Base-by-base conservation (phyloP, 495 filamentous ascomycete genomes). In the Collariella sp. region DNA sequence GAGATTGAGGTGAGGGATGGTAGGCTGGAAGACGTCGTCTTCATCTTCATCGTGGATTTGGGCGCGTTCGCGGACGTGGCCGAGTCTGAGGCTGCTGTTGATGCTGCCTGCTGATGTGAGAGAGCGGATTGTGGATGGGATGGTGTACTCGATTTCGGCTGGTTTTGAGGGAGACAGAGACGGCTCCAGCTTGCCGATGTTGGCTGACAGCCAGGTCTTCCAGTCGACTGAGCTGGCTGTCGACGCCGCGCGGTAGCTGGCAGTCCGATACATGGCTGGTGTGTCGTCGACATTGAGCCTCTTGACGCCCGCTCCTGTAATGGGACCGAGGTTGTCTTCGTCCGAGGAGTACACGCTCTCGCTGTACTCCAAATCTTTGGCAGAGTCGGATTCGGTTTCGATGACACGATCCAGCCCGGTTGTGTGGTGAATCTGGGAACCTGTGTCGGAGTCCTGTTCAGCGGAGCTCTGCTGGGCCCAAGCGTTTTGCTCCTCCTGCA, bases 21-120 rank as follows among this genome's bases (percentile, higher is more conserved):
- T n/a, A n/a, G 48, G 10, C 0, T 20, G 0, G 22, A 41, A 50
- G 22, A 50, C 48, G 49, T 43, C 49, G 39, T 43, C 49, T 9
- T 41, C 24, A 7, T 42, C 38, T 15, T 50, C 15, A 3, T 38
- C 75, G 24, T 75, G 62, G 42, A 80, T 81, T 43, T 86, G 82
- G 1, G 83, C 76, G 31, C 69, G 52, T 66, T 88, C 84, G 13
- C 82, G 72, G 46, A 82, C 60, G 63, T 87, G 84, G 0, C 77
- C 72, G 5, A 31, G 26, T 9, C 9, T 31, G 26, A 31, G 26
- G 26, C 26, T 31, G 26, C 26, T 31, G 26, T 31, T 31, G 26
- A 5, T 31, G 26, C 9, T 31, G 26, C 9, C 9, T 31, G 0
- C 76, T 70, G 5, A 52, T 46, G 5, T 46, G 33, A 39, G 58